Evolutionary conservation across 768 basidiomycete species (phyloP).

Genomic region (Psilocybe cubensis): DNA sequence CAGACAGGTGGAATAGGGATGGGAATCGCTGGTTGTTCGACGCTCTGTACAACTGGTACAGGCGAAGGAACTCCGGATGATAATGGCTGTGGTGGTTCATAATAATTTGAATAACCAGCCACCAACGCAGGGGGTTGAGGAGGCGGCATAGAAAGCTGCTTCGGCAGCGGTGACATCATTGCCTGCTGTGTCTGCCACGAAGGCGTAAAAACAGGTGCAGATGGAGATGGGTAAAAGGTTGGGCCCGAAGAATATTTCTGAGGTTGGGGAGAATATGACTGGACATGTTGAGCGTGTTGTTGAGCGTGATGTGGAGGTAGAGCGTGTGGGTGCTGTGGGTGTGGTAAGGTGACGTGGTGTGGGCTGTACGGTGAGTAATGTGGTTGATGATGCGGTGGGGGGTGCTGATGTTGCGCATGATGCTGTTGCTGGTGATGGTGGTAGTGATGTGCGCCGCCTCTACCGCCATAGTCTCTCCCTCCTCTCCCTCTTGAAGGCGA

Average conservation of each 20-base stretch:
- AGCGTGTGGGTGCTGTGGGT: constrained; percentile 34
- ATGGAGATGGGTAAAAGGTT: constrained; percentile 37
- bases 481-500: constrained; percentile 27
- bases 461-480: constrained; percentile 34
- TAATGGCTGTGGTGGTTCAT: not conserved
- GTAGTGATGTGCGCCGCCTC: constrained; percentile 42
- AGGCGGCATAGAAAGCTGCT: constrained; percentile 60
- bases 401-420: constrained; percentile 29
- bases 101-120: not conserved
- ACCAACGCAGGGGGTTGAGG: constrained; percentile 4
- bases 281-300: constrained; percentile 29
- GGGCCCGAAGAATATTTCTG: constrained; percentile 8
- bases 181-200: constrained; percentile 43
- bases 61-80: not conserved
- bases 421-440: constrained; percentile 37
- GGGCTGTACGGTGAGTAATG: not conserved
- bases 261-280: constrained; percentile 35
- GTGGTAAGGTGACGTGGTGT: not conserved
- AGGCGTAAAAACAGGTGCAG: constrained; percentile 37
- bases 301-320: constrained; percentile 26
- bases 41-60: too few species aligned
- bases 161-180: constrained; percentile 43
- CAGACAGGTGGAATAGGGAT: not conserved
- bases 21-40: too few species aligned
- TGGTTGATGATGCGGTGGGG: constrained; percentile 10